Conservation (phyloP, 2,329 filamentous ascomycete genomes). For the Setomelanomma holmii region DNA sequence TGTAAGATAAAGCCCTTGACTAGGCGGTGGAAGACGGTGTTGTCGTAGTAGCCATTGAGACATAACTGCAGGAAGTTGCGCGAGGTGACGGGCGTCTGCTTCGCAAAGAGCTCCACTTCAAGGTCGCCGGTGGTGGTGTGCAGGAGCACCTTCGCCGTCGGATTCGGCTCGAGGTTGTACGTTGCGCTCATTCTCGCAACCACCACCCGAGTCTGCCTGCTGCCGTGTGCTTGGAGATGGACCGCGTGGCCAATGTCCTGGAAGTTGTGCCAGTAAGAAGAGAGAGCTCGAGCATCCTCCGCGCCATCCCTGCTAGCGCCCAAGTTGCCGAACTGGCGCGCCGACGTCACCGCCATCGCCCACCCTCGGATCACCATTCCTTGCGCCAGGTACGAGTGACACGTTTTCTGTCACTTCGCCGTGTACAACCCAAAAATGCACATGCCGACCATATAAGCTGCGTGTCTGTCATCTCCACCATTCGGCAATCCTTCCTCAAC, state of each 20-base stretch:
- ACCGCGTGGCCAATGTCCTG: constrained; percentile 14
- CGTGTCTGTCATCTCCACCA: too few species aligned
- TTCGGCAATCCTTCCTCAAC: not conserved
- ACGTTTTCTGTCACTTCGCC: too few species aligned
- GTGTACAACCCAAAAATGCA: constrained; percentile 24
- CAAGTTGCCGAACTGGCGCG: constrained; percentile 3
- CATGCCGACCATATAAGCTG: constrained; percentile 18
- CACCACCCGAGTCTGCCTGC: not conserved
- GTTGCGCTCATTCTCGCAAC: constrained; percentile 74
- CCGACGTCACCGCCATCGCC: constrained; percentile 4
- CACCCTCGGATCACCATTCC: not conserved
- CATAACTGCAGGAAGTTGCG: constrained; percentile 96
- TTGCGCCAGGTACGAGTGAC: constrained; percentile 8
- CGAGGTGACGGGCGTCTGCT: constrained; percentile 87
- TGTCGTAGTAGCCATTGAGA: constrained; percentile 93
- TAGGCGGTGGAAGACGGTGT: constrained; percentile 91
- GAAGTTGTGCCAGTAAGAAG: constrained; percentile 7
- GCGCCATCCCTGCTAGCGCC: constrained; percentile 8
- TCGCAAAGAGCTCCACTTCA: constrained; percentile 90
- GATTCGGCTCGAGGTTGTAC: constrained; percentile 94
- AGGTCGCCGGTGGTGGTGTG: constrained; percentile 91
- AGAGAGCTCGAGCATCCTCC: not conserved
- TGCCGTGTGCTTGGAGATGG: not conserved
- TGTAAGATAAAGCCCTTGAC: constrained; percentile 93
- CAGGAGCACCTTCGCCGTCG: constrained; percentile 88